These are phyloP conservation scores for Hibiscus trionum DNA, from an alignment of 345 rosid genomes.

Conservation along the genomic window DNA sequence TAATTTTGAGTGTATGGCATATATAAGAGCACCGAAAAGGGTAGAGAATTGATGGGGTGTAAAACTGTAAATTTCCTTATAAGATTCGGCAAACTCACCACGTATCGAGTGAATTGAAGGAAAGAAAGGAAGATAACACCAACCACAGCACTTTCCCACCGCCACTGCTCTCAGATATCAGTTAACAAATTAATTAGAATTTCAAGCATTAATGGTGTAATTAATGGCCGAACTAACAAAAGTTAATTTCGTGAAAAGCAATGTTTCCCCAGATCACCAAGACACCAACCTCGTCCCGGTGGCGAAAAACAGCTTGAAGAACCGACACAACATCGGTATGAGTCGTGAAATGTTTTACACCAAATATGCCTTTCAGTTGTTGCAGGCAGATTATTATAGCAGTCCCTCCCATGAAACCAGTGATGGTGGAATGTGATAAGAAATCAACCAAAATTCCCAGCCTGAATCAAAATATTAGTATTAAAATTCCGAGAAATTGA, in stretches of 20 bases:
- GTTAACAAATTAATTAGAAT: not conserved
- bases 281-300: constrained; percentile 47
- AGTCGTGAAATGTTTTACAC: constrained; percentile 55
- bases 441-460: constrained; percentile 84
- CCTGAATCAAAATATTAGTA: constrained; percentile 19
- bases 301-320: constrained; percentile 34
- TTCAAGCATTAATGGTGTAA: not conserved
- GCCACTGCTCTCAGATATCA: constrained; percentile 43
- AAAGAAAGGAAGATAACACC: constrained; percentile 58
- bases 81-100: constrained; percentile 32
- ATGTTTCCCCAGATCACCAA: not conserved
- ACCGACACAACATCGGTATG: constrained; percentile 72
- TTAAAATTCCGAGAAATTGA: not conserved
- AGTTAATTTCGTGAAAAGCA: not conserved
- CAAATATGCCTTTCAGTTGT: constrained; percentile 79
- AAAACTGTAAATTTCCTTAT: no score
- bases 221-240: not conserved
- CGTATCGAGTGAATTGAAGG: constrained; percentile 53
- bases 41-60: no score
- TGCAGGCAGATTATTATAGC: constrained; percentile 68
- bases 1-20: no score
- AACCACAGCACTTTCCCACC: constrained; percentile 64
- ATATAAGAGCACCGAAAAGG: no score
- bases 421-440: constrained; percentile 81
- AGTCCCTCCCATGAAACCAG: constrained; percentile 91